A percentile compares a stretch with the other conserved stretches of the same genome.
phyloP scores from a whole-genome alignment of 352 stramenopile genomes.

The Globisporangium yorkense region DNA sequence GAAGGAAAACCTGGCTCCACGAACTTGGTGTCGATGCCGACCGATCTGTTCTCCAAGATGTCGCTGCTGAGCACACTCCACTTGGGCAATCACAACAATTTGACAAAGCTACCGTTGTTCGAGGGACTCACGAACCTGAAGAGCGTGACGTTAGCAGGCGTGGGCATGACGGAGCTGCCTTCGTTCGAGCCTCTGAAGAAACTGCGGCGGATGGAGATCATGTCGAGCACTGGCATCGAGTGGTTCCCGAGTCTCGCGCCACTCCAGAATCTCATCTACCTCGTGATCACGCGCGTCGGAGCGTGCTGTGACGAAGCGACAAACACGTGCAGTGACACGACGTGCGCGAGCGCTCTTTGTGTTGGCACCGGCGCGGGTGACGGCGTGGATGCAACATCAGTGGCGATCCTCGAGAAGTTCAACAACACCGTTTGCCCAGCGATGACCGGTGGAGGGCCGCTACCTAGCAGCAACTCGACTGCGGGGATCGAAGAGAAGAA shows the following conservation, averaged over 20 bases:
- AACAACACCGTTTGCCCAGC: background rate
- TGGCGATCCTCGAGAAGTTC: conserved; percentile 1
- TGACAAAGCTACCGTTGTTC: conserved; percentile 21
- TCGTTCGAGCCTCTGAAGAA: conserved; percentile 12
- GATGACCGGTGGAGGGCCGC: background rate
- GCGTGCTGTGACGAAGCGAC: conserved; percentile 29
- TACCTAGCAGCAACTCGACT: background rate
- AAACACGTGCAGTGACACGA: background rate
- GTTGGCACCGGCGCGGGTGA: background rate
- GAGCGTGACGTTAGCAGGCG: conserved; percentile 18
- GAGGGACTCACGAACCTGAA: conserved; percentile 27
- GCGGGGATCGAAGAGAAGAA: background rate
- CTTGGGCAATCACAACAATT: conserved; percentile 15
- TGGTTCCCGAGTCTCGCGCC: conserved; percentile 18
- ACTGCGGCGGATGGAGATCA: conserved; percentile 22
- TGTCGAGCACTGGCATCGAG: conserved; percentile 8
- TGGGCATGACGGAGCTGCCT: conserved; percentile 16
- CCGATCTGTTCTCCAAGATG: conserved; percentile 25
- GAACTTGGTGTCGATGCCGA: conserved; percentile 3
- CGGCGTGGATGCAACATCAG: background rate
- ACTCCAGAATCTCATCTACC: conserved; percentile 15
- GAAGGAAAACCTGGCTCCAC: background rate
- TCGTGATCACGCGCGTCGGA: conserved; percentile 13
- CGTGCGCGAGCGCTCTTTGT: background rate
- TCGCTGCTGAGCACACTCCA: conserved; percentile 24